Evolutionary conservation across 75 land plant species (phyloP), one percentile per base, ranked within the genome.

Genomic region (Adiantum capillusveneris): DNA sequence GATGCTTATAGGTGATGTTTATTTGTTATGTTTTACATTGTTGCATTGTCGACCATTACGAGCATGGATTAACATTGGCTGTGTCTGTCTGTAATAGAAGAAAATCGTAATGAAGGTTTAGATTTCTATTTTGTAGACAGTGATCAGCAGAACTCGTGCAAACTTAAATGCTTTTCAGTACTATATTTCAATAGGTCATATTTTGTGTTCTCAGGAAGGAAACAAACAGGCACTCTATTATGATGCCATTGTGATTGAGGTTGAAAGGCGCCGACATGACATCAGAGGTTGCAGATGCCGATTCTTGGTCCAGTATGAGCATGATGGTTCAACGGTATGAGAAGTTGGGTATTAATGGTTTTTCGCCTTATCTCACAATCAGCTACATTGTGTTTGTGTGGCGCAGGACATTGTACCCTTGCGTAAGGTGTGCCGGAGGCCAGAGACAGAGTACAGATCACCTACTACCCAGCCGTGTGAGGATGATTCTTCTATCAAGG

Each of bases 281-380:
- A 75, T 84, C 20, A 72, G 94, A 55, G 97, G 94, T 29, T 91
- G 97, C 59, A 73, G 94, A 29, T 91, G 97, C 65, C 50, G 86
- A 25, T 91, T 91, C 60, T 65, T 84, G 50, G 60, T 91, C 45
- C 77, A 75, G 11, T 87, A 91, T 63, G 72, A 80, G 37, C 86
- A 91, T 63, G 94, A 88, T 57, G 55, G 55, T 1, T 53, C 55
- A 25, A 53, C 28, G 55, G 55, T 53, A 25, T 6, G 55, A 13
- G 6, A 6, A 18, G 5, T 6, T n/a, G 1, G 24, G 25, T 53
- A 6, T 48, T 48, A 13, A 16, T 48, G 51, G 13, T 12, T 16
- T 48, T 19, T 41, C 14, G 12, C 43, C 14, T 41, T 41, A 41
- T 14, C 43, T 9, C 22, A 24, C 55, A 53, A 11, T 24, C 14